Conservation (phyloP, 495 filamentous ascomycete species). For the Aspergillus sclerotioniger region DNA sequence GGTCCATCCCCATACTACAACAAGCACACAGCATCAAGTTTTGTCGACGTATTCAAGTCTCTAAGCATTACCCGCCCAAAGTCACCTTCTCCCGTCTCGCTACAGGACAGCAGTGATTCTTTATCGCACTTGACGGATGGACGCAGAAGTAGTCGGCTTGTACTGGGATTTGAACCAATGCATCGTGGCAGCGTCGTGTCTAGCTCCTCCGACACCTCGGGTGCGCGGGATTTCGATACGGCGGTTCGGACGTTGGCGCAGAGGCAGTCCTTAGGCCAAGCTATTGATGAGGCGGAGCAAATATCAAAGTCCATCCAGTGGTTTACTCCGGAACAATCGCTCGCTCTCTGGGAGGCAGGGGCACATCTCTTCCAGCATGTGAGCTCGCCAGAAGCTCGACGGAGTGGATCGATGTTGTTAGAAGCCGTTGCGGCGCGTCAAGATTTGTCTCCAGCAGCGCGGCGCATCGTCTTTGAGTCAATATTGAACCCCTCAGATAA, state of each 20-base stretch:
- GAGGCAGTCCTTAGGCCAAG: slow-evolving; percentile 33
- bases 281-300: slow-evolving; percentile 43
- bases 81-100: slow-evolving; percentile 38
- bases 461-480: slow-evolving; percentile 36
- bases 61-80: slow-evolving; percentile 42
- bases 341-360: slow-evolving; percentile 43
- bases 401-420: slow-evolving; percentile 34
- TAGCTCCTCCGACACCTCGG: slow-evolving; percentile 43
- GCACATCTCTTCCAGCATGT: slow-evolving; percentile 41
- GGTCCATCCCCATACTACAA: slow-evolving; percentile 34
- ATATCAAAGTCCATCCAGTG: slow-evolving; percentile 34
- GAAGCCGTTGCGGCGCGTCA: slow-evolving; percentile 43
- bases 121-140: slow-evolving; percentile 30
- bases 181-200: slow-evolving; percentile 46
- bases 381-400: slow-evolving; percentile 37
- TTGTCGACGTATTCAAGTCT: slow-evolving; percentile 48
- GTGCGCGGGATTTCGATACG: slow-evolving; percentile 42
- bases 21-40: slow-evolving; percentile 41
- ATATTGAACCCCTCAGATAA: slow-evolving; percentile 35
- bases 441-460: slow-evolving; percentile 38
- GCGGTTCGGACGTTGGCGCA: slow-evolving; percentile 37
- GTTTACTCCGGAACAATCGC: slow-evolving; percentile 42
- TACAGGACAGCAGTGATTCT: slow-evolving; percentile 37
- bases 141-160: slow-evolving; percentile 29
- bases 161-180: slow-evolving; percentile 42